phyloP scores from a whole-genome alignment of 352 stramenopile genomes.

The Elongisporangium senticosum region DNA sequence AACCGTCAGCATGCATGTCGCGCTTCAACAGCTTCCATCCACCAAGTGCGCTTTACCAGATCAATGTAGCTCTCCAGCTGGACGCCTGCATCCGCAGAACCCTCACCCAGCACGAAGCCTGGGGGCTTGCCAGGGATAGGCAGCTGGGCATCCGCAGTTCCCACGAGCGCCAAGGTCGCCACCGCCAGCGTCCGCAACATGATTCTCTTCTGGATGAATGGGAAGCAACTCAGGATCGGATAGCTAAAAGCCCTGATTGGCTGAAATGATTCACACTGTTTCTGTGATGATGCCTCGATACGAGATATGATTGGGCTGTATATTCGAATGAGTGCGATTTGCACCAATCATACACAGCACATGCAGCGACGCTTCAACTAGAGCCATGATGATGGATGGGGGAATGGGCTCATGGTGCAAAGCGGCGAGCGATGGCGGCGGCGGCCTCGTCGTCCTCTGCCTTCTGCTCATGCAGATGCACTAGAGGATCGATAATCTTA shows the following conservation, averaged over 20 bases:
- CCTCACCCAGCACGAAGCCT: constrained; percentile 55
- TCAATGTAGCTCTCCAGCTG: constrained; percentile 85
- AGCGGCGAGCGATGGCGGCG: constrained; percentile 1
- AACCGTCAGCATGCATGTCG: background rate
- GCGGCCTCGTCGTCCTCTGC: background rate
- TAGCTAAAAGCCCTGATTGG: constrained; percentile 12
- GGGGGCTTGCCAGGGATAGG: constrained; percentile 54
- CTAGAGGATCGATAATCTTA: constrained; percentile 26
- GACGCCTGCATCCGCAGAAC: constrained; percentile 46
- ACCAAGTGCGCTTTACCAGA: constrained; percentile 32
- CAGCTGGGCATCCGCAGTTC: constrained; percentile 26
- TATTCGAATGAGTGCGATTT: background rate
- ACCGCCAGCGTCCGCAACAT: constrained; percentile 17
- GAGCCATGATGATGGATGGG: too few species aligned
- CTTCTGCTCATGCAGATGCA: constrained; percentile 13
- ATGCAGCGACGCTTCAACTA: background rate
- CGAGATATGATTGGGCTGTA: too few species aligned
- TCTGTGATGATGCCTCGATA: too few species aligned
- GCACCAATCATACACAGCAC: constrained; percentile 6
- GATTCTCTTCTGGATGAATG: background rate
- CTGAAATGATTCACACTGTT: background rate
- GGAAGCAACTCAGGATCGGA: too few species aligned
- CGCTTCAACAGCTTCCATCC: background rate
- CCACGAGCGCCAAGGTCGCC: constrained; percentile 9
- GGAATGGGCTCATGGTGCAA: background rate